Base-by-base conservation (phyloP, 225 moss, liverwort and hornwort genomes). In the Ulota crispa region DNA sequence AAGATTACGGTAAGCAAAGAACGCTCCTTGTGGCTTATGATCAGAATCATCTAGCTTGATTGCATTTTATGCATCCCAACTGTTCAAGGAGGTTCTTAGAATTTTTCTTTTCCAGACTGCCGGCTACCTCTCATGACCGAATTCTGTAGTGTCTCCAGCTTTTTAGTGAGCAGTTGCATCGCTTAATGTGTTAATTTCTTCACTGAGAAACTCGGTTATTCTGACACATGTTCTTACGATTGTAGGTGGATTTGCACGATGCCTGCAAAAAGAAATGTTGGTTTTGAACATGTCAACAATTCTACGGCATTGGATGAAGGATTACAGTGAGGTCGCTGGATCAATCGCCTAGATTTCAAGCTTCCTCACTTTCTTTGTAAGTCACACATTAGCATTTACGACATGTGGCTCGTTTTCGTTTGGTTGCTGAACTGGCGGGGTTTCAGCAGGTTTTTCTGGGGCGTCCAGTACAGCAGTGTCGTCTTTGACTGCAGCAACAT, bases 1-100 rank as follows among this genome's bases (percentile, higher is more conserved):
- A 70, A 79, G 28, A 60, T 18, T 57, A 67, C 67, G 77, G 80
- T 83, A 83, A 81, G 87, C 36, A 55, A 47, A 69, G 73, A 28
- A 42, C 37, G 52, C 42, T 34, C 24, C n/a, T 61, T 72, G 32
- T 73, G 18, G 47, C 63, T 53, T 20, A 53, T 80, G 32, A 54
- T 54, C 41, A 32, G 43, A 76, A 34, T 32, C 55, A 27, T 76
- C 26, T 80, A 64, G 14, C 43, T 39, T 84, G 54, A 64, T 76
- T 21, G 42, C 53, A 63, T 14, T 80, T 80, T 5, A 75, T 69
- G 28, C 28, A 41, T 80, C 18, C 3, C 43, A 64, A 53, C 31
- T n/a, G 3, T 24, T 54, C 1, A 13, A 19, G 41, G 42, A 67
- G 45, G 34, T 34, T 57, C 28, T 26, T 50, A 59, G 62, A 16